Evolutionary conservation across 208 protist species (phyloP), one percentile per base, ranked within the genome.

Genomic region (Acanthamoeba castellanii): DNA sequence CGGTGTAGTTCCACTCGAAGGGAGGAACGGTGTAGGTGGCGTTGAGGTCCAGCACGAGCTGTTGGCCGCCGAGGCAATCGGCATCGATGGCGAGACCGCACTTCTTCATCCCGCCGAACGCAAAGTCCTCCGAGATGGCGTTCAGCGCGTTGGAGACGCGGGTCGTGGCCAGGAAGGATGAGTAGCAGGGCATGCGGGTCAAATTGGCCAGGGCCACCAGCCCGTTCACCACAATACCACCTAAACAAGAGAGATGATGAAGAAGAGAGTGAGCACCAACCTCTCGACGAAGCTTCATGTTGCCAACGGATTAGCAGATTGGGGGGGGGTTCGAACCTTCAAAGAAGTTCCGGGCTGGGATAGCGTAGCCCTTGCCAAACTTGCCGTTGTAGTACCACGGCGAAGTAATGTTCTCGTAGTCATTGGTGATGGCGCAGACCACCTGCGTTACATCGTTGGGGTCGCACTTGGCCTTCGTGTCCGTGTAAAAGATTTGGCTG

Each of bases 11-110:
- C 66, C 66, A 74, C 9, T 74, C 66, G 32, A 74, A 74, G 3
- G 66, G 66, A 11, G 66, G 66, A 30, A 74, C 14, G n/a, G 66
- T 74, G 66, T 74, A 74, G 66, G 66, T 74, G 66, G 66, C 32
- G 66, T 74, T 74, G 66, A 74, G 66, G 66, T 74, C 66, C 11
- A 37, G 66, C 32, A 74, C 66, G 6, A 20, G 66, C 66, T 74
- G 66, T 3, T 25, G 66, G 1, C 66, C 66, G 2, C 66, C 66
- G 32, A 74, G 66, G 66, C 66, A 74, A 8, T 74, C 27, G 32
- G 66, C 32, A 5, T 74, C 32, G 66, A 74, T 42, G 66, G 66
- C 13, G 32, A 74, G 66, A 5, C 66, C 66, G 66, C 66, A 74
- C 66, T 74, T 13, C 25, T 74, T n/a, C 9, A 74, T 0, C 25